Conservation (phyloP, 805 yeast genomes). For the Kluyveromyces aestuarii region DNA sequence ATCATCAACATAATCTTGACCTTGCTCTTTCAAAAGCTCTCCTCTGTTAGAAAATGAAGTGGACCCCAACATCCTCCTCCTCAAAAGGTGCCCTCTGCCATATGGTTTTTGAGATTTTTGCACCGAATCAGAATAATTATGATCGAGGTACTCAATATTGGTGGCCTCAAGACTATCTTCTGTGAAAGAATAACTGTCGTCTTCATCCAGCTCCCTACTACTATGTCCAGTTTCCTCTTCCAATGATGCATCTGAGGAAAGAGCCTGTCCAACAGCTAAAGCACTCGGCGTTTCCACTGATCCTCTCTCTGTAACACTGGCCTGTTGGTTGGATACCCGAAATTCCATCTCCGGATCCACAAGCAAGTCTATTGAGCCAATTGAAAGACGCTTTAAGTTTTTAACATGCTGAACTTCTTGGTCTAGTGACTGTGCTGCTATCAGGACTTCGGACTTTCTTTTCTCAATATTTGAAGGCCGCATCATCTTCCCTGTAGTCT, state of each 20-base stretch:
- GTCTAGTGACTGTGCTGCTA: conserved; percentile 71
- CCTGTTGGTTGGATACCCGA: conserved; percentile 14
- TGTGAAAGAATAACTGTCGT: conserved; percentile 7
- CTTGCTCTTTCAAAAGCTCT: background rate
- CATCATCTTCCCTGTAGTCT: background rate
- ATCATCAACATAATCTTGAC: background rate
- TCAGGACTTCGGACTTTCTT: conserved; percentile 37
- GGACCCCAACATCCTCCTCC: conserved; percentile 1
- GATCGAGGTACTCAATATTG: conserved; percentile 20
- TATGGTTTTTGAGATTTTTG: background rate
- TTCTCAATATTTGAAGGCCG: conserved; percentile 14
- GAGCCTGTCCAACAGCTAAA: conserved; percentile 2
- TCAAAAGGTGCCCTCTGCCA: conserved; percentile 3
- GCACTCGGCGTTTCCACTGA: conserved; percentile 1
- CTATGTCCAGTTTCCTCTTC: conserved; percentile 2
- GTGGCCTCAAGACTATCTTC: conserved; percentile 24
- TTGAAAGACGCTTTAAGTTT: conserved; percentile 62
- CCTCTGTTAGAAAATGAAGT: background rate
- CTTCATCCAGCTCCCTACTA: conserved; percentile 3
- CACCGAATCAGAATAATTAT: background rate
- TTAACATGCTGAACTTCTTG: conserved; percentile 66
- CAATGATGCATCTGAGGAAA: conserved; percentile 1
- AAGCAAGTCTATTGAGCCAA: conserved; percentile 43
- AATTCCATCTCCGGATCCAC: conserved; percentile 67
- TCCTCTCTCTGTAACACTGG: conserved; percentile 2